Evolutionary conservation across 129 eudicot genomes (phyloP), one percentile per base, ranked within the genome.

Genomic region (Flaveria brownii): DNA sequence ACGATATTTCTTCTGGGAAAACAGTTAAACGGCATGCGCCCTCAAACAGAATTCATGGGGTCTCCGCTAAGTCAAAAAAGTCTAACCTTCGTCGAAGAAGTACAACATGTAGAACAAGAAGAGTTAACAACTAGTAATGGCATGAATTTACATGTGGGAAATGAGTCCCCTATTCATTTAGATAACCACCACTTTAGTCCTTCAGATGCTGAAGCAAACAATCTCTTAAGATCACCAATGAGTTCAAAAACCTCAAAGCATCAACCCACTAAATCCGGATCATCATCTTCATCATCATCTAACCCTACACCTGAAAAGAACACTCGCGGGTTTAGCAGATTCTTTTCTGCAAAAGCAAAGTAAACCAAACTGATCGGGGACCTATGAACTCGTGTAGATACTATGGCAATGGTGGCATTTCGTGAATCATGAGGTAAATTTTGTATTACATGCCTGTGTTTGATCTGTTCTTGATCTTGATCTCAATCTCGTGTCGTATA

Each of bases 231-330:
- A 80, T 95, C 99, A 56, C 96, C 97, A 9, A 74, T 78, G 71
- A 72, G 72, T 64, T 78, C 88, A 45, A n/a, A 83, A 82, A 4
- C 60, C 25, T 11, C 87, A 17, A 89, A 72, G 51, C 97, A 91
- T 78, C 89, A 85, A 6, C 82, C 97, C 42, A 87, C 97, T 2
- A 87, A 89, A 80, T 95, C 97, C 8, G 91, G 92, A 33, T 86
- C 96, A 10, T 86, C 88, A 9, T 90, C 97, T 9, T 85, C 92
- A 15, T 74, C 91, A 46, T 84, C 97, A 57, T 85, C 97, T 61
- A 79, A 88, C 5, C 90, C 96, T 2, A 89, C 99, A 17, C 96
- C 93, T 0, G 99, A 93, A 74, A 90, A 90, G 77, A 92, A 93
- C 76, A 55, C 89, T 52, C 90, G 97, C 18, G 97, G 98, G 22